Percentiles rank a stretch among this genome's conserved stretches.
phyloP scores from a whole-genome alignment of 2,329 filamentous ascomycete species.

The Talaromyces sp. region DNA sequence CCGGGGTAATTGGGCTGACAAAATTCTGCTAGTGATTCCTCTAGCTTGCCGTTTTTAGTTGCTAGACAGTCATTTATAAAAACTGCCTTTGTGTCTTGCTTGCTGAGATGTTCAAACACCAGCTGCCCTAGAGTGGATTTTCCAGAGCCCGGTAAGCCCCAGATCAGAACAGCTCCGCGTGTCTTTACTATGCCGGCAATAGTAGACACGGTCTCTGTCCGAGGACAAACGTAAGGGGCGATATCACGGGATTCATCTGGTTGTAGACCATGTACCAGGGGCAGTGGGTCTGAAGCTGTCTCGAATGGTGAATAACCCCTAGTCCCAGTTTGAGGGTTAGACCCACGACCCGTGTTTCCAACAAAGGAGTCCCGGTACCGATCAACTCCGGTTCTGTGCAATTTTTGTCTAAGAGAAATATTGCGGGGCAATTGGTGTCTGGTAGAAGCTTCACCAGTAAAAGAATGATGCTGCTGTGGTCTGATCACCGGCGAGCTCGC shows the following conservation, averaged over 20 bases:
- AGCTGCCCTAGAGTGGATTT: constrained; percentile 1
- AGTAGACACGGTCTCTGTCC: neutral
- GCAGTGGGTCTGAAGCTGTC: neutral
- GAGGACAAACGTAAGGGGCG: neutral
- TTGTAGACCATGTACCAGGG: neutral
- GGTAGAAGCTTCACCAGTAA: neutral
- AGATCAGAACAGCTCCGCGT: constrained; percentile 2
- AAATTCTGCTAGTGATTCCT: neutral
- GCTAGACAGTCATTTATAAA: neutral
- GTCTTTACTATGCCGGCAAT: neutral
- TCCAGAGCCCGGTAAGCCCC: constrained; percentile 1
- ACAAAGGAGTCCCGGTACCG: neutral
- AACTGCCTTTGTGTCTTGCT: neutral
- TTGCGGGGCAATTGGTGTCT: neutral
- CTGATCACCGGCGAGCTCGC: neutral
- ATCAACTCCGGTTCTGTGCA: neutral
- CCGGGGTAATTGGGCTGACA: neutral
- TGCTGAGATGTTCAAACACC: neutral
- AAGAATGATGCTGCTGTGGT: neutral
- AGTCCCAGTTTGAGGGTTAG: neutral
- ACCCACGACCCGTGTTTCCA: neutral
- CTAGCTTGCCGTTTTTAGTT: neutral
- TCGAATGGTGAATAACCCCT: neutral
- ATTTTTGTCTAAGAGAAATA: neutral
- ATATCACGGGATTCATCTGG: neutral